These are phyloP conservation scores for Gloeophyllum trabeum DNA, from an alignment of 768 basidiomycete genomes.

Conservation along the genomic window DNA sequence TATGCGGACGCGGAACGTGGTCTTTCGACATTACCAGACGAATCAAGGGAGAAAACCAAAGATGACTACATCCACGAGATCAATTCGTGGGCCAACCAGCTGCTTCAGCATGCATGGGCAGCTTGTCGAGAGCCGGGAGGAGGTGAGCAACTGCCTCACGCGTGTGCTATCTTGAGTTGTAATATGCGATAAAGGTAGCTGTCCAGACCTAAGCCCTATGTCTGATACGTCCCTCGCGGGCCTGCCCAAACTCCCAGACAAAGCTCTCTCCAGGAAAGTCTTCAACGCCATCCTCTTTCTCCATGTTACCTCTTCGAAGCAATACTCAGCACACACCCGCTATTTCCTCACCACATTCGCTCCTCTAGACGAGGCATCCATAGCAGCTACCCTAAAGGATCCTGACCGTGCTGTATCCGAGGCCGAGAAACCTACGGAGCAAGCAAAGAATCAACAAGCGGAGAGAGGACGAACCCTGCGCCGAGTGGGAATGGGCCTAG, in stretches of 20 bases:
- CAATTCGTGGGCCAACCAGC: slow-evolving; percentile 31
- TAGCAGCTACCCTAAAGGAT: slow-evolving; percentile 36
- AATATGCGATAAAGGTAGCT: slow-evolving; percentile 18
- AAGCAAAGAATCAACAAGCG: slow-evolving; percentile 29
- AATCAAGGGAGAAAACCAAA: slow-evolving; percentile 6
- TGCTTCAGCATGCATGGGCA: slow-evolving; percentile 31
- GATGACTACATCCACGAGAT: slow-evolving; percentile 24
- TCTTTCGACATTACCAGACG: slow-evolving; percentile 13
- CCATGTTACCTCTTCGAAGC: slow-evolving; percentile 32
- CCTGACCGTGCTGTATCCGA: slow-evolving; percentile 33
- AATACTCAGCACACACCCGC: slow-evolving; percentile 40
- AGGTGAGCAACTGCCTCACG: slow-evolving; percentile 15
- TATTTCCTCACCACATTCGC: slow-evolving; percentile 30
- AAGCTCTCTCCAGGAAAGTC: slow-evolving; percentile 27
- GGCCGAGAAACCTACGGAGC: slow-evolving; percentile 29
- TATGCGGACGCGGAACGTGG: slow-evolving; percentile 26
- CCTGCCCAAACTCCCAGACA: slow-evolving; percentile 26
- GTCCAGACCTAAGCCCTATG: slow-evolving; percentile 29
- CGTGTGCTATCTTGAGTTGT: background rate
- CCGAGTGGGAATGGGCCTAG: slow-evolving; percentile 36
- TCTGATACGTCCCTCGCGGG: slow-evolving; percentile 34
- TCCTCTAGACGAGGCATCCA: slow-evolving; percentile 28
- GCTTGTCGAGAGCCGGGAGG: slow-evolving; percentile 30
- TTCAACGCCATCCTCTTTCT: slow-evolving; percentile 40
- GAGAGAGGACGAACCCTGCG: slow-evolving; percentile 27